phyloP scores from a whole-genome alignment of 306 rosid genomes.

The Vicia villosa region DNA sequence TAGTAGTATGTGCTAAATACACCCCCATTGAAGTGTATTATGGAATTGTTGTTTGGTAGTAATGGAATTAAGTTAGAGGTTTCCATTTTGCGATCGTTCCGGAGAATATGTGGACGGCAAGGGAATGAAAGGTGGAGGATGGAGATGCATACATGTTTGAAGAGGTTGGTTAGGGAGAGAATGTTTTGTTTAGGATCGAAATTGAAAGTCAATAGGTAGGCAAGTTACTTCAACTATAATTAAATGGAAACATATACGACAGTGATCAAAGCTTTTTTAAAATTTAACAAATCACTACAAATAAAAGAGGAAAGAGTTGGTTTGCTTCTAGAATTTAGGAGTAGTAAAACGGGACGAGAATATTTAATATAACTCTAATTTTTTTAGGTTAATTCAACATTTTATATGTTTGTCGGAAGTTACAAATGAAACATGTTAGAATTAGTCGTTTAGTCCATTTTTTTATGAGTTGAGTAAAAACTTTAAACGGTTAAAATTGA shows the following conservation, averaged over 20 bases:
- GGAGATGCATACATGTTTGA: neutral
- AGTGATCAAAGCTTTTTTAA: neutral
- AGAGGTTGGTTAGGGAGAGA: neutral
- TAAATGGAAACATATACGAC: conserved; percentile 19
- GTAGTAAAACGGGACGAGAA: neutral
- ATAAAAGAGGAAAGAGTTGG: neutral
- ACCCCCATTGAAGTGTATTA: conserved; percentile 19
- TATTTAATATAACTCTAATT: too few species aligned
- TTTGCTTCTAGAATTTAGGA: neutral
- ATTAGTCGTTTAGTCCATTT: too few species aligned
- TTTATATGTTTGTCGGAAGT: too few species aligned
- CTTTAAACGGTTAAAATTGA: too few species aligned
- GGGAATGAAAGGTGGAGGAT: conserved; percentile 19
- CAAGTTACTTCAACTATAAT: conserved; percentile 41
- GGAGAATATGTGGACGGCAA: conserved; percentile 39
- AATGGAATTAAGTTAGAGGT: conserved; percentile 18
- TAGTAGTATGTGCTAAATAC: neutral
- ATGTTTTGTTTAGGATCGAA: conserved; percentile 19
- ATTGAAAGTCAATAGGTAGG: conserved; percentile 44
- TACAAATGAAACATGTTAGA: too few species aligned
- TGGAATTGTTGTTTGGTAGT: conserved; percentile 32
- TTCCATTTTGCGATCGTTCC: conserved; percentile 22
- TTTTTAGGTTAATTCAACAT: too few species aligned
- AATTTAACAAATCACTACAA: neutral
- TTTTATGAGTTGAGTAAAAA: too few species aligned